A percentile compares a stretch with the other conserved stretches of the same genome.
These are phyloP conservation scores for Westerdykella aurantiaca DNA, from an alignment of 2,329 filamentous ascomycete species.

Conservation along the genomic window DNA sequence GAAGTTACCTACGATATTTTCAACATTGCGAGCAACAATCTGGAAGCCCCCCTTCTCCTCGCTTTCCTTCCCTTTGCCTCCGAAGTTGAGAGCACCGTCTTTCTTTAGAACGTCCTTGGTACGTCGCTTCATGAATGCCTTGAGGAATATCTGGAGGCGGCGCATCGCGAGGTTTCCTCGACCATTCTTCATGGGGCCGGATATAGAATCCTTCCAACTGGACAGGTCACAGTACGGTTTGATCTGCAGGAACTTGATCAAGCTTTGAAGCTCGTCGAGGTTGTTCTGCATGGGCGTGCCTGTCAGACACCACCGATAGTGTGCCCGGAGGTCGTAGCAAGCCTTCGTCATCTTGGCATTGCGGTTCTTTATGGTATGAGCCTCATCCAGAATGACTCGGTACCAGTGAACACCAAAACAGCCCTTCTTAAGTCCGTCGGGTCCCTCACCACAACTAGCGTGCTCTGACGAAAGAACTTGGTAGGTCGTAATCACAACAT, in stretches of 20 bases:
- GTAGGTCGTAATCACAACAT: constrained; percentile 96
- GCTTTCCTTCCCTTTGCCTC: constrained; percentile 58
- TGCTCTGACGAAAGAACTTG: constrained; percentile 92
- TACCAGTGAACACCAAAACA: constrained; percentile 95
- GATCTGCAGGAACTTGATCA: constrained; percentile 89
- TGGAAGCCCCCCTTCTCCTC: constrained; percentile 66
- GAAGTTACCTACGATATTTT: constrained; percentile 72
- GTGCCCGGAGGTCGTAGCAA: constrained; percentile 74
- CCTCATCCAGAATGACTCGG: constrained; percentile 90
- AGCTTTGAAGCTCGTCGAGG: constrained; percentile 87
- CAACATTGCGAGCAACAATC: constrained; percentile 84
- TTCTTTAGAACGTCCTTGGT: constrained; percentile 95
- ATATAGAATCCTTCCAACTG: constrained; percentile 89
- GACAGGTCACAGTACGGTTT: constrained; percentile 81
- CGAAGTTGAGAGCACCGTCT: constrained; percentile 72
- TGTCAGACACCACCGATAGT: constrained; percentile 93
- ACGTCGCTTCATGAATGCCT: constrained; percentile 96
- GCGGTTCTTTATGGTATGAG: constrained; percentile 96
- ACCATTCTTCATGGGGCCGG: constrained; percentile 80
- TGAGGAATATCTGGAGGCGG: constrained; percentile 75
- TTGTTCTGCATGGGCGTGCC: constrained; percentile 99
- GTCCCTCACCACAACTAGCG: constrained; percentile 58
- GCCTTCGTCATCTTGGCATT: constrained; percentile 94
- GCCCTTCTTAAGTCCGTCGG: constrained; percentile 63
- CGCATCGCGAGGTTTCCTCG: constrained; percentile 84